phyloP scores from a whole-genome alignment of 495 filamentous ascomycete genomes.

The Venustampulla echinocandica region DNA sequence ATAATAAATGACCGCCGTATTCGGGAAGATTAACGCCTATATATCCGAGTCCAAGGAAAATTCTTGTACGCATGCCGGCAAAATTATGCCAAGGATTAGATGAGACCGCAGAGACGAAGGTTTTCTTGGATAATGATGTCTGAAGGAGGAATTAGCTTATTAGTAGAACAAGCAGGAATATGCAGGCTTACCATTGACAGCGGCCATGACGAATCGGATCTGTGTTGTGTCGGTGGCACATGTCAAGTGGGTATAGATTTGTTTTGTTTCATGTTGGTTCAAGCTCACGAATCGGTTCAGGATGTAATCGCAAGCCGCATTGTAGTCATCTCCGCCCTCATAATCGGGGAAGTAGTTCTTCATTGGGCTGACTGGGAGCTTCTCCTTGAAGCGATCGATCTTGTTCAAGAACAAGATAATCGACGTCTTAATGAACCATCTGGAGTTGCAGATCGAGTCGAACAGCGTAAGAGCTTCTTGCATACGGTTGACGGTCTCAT shows the following conservation, averaged over 20 bases:
- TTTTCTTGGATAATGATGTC: conserved; percentile 99
- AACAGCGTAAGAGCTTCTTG: conserved; percentile 96
- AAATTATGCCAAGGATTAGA: conserved; percentile 44
- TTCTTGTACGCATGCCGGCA: conserved; percentile 3
- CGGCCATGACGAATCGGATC: conserved; percentile 99
- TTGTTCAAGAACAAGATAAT: conserved; percentile 99
- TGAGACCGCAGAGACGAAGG: conserved; percentile 93
- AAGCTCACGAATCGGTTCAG: conserved; percentile 93
- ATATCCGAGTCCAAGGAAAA: conserved; percentile 19
- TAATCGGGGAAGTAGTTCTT: conserved; percentile 99
- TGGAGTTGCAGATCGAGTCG: conserved; percentile 98
- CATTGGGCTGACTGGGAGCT: conserved; percentile 97
- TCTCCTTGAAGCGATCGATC: conserved; percentile 99
- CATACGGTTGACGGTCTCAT: conserved; percentile 95
- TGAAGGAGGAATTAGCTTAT: conserved; percentile 35
- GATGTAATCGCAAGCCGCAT: conserved; percentile 91
- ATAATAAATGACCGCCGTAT: conserved; percentile 21
- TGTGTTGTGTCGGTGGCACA: conserved; percentile 97
- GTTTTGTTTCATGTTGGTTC: conserved; percentile 98
- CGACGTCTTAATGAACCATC: conserved; percentile 99
- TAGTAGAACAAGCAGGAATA: not conserved
- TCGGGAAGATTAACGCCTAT: conserved; percentile 22
- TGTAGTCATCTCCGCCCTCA: conserved; percentile 88
- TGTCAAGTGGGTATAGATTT: conserved; percentile 99
- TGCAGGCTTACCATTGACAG: conserved; percentile 80